Percentiles rank a stretch among this genome's conserved stretches.
Evolutionary conservation across 2,329 filamentous ascomycete genomes (phyloP).

Genomic region (Gaeumannomyces tritici): DNA sequence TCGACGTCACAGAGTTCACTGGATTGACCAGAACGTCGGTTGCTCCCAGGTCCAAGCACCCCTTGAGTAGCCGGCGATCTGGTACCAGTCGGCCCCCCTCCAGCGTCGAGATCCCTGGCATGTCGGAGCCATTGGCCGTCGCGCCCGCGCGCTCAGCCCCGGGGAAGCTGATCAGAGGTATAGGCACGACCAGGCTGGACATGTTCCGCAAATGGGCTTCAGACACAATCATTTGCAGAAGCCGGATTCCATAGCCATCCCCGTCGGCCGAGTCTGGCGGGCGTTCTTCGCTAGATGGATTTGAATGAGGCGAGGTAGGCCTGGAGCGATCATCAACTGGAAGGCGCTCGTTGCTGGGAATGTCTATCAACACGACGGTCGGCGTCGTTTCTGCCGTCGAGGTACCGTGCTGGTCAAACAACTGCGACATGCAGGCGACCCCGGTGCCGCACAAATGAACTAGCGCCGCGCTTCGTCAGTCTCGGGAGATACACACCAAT

Average conservation of each 20-base stretch:
- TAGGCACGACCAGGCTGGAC: slow-evolving; percentile 45
- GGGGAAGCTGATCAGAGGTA: slow-evolving; percentile 40
- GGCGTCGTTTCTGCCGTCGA: slow-evolving; percentile 43
- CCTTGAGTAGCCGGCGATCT: slow-evolving; percentile 44
- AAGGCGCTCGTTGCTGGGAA: slow-evolving; percentile 38
- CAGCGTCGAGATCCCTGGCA: background rate
- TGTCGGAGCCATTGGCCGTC: background rate
- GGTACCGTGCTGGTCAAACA: slow-evolving; percentile 42
- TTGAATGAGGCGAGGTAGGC: slow-evolving; percentile 35
- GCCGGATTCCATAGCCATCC: slow-evolving; percentile 43
- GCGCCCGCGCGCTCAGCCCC: background rate
- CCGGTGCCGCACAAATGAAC: slow-evolving; percentile 47
- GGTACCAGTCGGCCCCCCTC: background rate
- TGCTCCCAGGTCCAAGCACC: slow-evolving; percentile 77
- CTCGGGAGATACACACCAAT: background rate
- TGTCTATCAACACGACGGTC: slow-evolving; percentile 48
- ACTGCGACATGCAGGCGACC: slow-evolving; percentile 39
- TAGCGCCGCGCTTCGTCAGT: slow-evolving; percentile 15
- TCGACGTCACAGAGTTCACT: slow-evolving; percentile 63
- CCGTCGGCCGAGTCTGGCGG: slow-evolving; percentile 28
- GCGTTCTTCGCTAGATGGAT: slow-evolving; percentile 26
- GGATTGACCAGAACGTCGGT: slow-evolving; percentile 79
- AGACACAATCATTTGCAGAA: slow-evolving; percentile 47
- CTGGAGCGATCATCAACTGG: slow-evolving; percentile 25
- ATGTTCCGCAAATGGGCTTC: slow-evolving; percentile 47